Evolutionary conservation across 1,139 yeast species (phyloP).

Genomic region (Candida smagusa): DNA sequence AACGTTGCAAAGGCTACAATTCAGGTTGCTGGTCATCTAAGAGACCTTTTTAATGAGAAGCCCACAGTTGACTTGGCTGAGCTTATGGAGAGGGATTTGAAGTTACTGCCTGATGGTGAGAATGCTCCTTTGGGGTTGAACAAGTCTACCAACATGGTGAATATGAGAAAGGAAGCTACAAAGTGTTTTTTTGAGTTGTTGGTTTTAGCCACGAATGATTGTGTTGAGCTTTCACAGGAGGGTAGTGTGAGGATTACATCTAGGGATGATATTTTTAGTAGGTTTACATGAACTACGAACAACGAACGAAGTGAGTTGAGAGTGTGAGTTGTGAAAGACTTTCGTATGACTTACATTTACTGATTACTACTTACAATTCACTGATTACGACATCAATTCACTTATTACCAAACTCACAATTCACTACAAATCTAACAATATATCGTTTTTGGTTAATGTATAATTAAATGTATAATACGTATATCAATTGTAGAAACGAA

Average conservation of each 20-base stretch:
- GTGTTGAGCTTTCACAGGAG: slow-evolving; percentile 64
- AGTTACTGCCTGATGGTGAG: slow-evolving; percentile 12
- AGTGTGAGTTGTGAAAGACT: too few relatives aligned
- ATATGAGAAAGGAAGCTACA: slow-evolving; percentile 60
- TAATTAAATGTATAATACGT: too few relatives aligned
- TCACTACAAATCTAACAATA: too few relatives aligned
- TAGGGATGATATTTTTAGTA: slow-evolving; percentile 47
- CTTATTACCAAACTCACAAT: too few relatives aligned
- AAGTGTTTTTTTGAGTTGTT: slow-evolving; percentile 78
- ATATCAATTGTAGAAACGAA: too few relatives aligned
- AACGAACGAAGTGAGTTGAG: too few relatives aligned
- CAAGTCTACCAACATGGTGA: slow-evolving; percentile 19
- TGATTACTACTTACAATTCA: too few relatives aligned
- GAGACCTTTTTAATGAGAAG: slow-evolving; percentile 28
- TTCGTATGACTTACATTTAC: too few relatives aligned
- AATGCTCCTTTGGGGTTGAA: slow-evolving; percentile 29
- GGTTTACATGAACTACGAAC: slow-evolving; percentile 23
- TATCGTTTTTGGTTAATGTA: too few relatives aligned
- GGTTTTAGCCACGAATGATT: slow-evolving; percentile 77
- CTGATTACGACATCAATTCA: too few relatives aligned
- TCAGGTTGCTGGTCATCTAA: slow-evolving; percentile 53
- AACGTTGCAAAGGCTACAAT: slow-evolving; percentile 45
- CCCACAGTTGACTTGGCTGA: slow-evolving; percentile 33
- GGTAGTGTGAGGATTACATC: slow-evolving; percentile 56
- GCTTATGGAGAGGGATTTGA: slow-evolving; percentile 39